Evolutionary conservation across 306 rosid genomes (phyloP).

Genomic region (Benincasa hispida): DNA sequence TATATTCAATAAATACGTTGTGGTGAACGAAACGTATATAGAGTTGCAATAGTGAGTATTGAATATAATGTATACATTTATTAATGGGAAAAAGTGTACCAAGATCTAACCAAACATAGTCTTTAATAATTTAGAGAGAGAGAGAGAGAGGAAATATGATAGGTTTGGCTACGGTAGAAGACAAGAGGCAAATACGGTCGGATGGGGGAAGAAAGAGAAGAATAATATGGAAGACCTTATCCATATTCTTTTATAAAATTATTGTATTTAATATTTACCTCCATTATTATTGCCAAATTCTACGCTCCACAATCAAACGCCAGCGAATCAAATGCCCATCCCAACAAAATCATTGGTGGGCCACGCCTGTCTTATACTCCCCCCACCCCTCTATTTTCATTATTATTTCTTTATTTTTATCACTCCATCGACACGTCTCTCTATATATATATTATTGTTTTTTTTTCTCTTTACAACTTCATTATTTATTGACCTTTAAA

Average conservation of each 20-base stretch:
- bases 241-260: not conserved
- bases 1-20: not conserved
- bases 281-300: not conserved
- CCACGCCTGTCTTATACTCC: constrained; percentile 1
- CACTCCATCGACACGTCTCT: not conserved
- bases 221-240: not conserved
- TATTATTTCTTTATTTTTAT: not conserved
- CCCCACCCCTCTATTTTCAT: not conserved
- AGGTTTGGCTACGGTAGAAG: not conserved
- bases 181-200: not conserved
- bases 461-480: not conserved
- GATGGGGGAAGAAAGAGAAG: not conserved
- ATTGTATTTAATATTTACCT: not conserved
- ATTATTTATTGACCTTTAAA: not conserved
- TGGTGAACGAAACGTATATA: not conserved
- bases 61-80: not conserved
- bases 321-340: constrained; percentile 9
- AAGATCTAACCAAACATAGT: not conserved
- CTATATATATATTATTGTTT: too few relatives aligned
- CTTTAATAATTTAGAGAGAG: not conserved
- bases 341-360: constrained; percentile 10
- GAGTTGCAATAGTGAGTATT: not conserved
- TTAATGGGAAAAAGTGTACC: not conserved
- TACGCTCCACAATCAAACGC: constrained; percentile 7
- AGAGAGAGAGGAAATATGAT: too few relatives aligned